A percentile compares a stretch with the other conserved stretches of the same genome.
Evolutionary conservation across 2,329 filamentous ascomycete genomes (phyloP).

Genomic region (Didymella arachidicola): DNA sequence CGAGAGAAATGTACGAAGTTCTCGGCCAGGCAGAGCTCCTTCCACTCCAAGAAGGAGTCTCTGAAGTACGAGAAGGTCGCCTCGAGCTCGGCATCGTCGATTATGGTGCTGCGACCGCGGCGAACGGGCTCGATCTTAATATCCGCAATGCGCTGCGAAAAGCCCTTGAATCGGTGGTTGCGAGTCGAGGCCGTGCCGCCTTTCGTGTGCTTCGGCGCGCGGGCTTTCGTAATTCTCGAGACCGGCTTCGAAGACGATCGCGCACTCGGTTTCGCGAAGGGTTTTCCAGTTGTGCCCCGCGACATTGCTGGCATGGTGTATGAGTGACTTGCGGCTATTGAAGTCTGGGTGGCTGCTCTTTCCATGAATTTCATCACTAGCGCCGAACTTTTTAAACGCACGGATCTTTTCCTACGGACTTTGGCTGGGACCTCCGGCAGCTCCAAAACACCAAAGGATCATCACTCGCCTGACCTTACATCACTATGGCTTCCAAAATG

Average conservation of each 20-base stretch:
- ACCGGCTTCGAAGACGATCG: conserved; percentile 25
- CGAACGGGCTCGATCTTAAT: conserved; percentile 94
- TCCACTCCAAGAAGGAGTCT: conserved; percentile 84
- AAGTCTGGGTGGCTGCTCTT: conserved; percentile 18
- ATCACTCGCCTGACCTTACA: conserved; percentile 3
- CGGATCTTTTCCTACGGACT: conserved; percentile 4
- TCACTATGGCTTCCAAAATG: conserved; percentile 65
- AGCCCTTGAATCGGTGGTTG: conserved; percentile 89
- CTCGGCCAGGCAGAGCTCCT: conserved; percentile 87
- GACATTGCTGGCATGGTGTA: conserved; percentile 55
- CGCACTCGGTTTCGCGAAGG: conserved; percentile 22
- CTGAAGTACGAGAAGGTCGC: conserved; percentile 86
- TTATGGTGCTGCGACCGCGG: conserved; percentile 82
- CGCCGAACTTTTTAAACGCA: conserved; percentile 21
- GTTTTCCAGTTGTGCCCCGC: conserved; percentile 40
- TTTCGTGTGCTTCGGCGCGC: conserved; percentile 70
- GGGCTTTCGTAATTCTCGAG: conserved; percentile 35
- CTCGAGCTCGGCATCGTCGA: conserved; percentile 79
- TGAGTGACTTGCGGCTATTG: conserved; percentile 16
- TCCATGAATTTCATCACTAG: conserved; percentile 36
- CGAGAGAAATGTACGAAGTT: conserved; percentile 79
- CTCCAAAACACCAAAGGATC: conserved; percentile 11
- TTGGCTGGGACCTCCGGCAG: conserved; percentile 4
- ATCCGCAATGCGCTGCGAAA: conserved; percentile 87
- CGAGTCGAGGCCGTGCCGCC: conserved; percentile 77